Percentiles rank a stretch among this genome's conserved stretches.
Evolutionary conservation across 768 basidiomycete species (phyloP).

Genomic region (Candolleomyces efflorescens): DNA sequence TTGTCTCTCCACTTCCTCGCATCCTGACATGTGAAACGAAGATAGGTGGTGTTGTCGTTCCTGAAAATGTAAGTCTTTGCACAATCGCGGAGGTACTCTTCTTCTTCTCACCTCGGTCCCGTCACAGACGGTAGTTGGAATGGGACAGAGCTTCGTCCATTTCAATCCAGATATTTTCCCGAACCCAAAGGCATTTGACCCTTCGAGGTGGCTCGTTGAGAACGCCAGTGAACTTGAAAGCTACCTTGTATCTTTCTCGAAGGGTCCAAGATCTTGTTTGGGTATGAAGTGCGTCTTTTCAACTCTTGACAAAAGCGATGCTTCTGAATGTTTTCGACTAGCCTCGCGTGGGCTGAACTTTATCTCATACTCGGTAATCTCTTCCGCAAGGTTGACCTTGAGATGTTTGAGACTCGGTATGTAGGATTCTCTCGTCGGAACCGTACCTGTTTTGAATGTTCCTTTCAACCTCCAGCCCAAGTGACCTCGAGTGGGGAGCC

Average conservation of each 20-base stretch:
- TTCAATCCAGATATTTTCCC: constrained; percentile 35
- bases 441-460: not conserved
- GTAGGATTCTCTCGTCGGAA: constrained; percentile 3
- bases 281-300: constrained; percentile 35
- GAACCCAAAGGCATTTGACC: constrained; percentile 32
- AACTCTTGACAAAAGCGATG: not conserved
- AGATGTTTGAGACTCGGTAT: constrained; percentile 28
- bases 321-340: constrained; percentile 10
- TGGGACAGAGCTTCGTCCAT: constrained; percentile 36
- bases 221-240: constrained; percentile 32
- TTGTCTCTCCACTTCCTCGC: constrained; percentile 34
- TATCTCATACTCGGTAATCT: constrained; percentile 37
- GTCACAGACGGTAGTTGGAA: constrained; percentile 37
- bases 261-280: constrained; percentile 41
- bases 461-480: not conserved
- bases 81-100: not conserved
- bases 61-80: constrained; percentile 29
- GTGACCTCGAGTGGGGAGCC: constrained; percentile 11
- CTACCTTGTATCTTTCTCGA: constrained; percentile 39
- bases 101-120: not conserved
- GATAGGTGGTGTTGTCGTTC: constrained; percentile 32
- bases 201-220: constrained; percentile 39
- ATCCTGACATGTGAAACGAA: constrained; percentile 28
- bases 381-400: constrained; percentile 33
- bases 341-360: constrained; percentile 41